Base-by-base conservation (phyloP, 2,329 filamentous ascomycete species). In the Juglanconis oblonga region DNA sequence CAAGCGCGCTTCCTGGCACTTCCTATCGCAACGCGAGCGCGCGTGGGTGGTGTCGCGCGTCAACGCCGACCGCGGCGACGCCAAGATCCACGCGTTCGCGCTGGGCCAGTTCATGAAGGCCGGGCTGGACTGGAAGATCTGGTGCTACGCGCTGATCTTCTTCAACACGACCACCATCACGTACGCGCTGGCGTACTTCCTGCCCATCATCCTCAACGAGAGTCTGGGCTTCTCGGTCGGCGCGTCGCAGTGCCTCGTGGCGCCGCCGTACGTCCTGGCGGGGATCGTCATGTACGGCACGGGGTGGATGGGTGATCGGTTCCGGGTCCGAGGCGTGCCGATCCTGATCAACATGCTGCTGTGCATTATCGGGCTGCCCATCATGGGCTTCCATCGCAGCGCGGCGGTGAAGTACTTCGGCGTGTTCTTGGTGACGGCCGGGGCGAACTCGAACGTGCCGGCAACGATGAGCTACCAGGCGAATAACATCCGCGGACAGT, bases 401-500 rank as follows among this genome's bases (percentile, higher is more conserved):
- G 67, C 83, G 3, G 79, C 71, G 1, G 83, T 86, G 9, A 83
- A 88, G 49, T 92, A 91, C 73, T 86, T 91, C 63, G 90, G 89
- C 57, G 82, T 91, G 59, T 93, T 93, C 76, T 76, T 93, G 52
- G 82, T 86, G n/a, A 88, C 89, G 0, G 88, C 89, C 0, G 91
- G 89, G 7, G 86, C 87, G 64, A 92, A 92, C 73, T 83, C 87
- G 65, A 95, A 95, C 70, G 80, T 94, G 4, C 91, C 92, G 0
- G 80, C 86, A 1, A 79, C 85, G 50, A 85, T 96, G 77, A 83
- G 90, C 0, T 95, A 91, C 76, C 91, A 94, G 76, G 90, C 90
- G 47, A 95, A 94, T 76, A 96, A 96, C 74, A 88, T 96, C 69
- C 87, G 90, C 56, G 91, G 91, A 0, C 91, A 95, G 75, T 96